Base-by-base conservation (phyloP, 306 rosid species). In the Crataegus laevigata region DNA sequence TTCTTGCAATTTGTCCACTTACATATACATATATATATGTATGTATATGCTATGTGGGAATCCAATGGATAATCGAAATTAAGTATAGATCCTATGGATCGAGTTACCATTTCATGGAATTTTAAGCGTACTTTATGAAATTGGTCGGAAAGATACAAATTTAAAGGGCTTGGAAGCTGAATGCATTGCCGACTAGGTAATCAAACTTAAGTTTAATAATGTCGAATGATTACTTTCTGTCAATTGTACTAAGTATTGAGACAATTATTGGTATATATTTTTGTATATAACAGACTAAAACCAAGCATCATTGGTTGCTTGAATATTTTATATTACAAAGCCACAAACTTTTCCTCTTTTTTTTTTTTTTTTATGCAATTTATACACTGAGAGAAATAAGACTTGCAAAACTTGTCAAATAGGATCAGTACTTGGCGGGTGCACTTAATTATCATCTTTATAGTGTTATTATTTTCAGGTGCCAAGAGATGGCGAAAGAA, bases 1-100 rank as follows among this genome's bases (percentile, higher is more conserved):
- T 58, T 71, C 65, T 71, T 57, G 69, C 78, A 79, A 73, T 25
- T 79, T 73, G 69, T 14, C 82, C 78, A 79, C 74, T 36, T 62
- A 42, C 7, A 36, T 36, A 7, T 36, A 36, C 40, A 36, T 36
- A 0, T 1, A 36, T 0, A 32, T 32, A 32, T 1, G 11, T 59
- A 5, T 60, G 8, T 59, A 24, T 66, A 30, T 79, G 45, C 76
- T 17, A 29, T 51, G 60, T 26, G 82, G 32, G 43, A 78, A 29
- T 3, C 4, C 38, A 10, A 32, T 75, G 47, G 52, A 45, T 4
- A 65, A 65, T n/a, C 5, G 47, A 47, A 65, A 65, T 65, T 34
- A 17, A 45, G 63, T 29, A 30, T 38, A 69, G 29, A 59, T 69
- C 34, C 51, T 47, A 43, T 8, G 57, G 17, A 43, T 13, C 42